Conservation (phyloP, 371 early-diverging fungal species). For the Mucor indicus region DNA sequence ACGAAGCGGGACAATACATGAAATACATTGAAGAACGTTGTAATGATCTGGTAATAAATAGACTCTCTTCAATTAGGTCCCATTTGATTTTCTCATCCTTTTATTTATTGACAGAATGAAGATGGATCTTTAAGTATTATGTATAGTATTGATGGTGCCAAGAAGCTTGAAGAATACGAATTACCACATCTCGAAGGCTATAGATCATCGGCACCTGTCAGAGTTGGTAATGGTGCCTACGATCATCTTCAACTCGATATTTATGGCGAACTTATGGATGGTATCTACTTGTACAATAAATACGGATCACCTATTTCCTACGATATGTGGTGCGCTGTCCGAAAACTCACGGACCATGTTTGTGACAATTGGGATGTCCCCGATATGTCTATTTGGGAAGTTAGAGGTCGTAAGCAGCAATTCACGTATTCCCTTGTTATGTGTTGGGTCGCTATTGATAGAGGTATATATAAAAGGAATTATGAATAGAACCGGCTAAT, state of each 20-base stretch:
- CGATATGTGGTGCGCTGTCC: slow-evolving; percentile 71
- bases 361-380: slow-evolving; percentile 60
- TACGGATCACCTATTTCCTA: slow-evolving; percentile 73
- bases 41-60: slow-evolving; percentile 56
- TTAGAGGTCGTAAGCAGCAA: slow-evolving; percentile 65
- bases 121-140: slow-evolving; percentile 80
- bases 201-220: slow-evolving; percentile 69
- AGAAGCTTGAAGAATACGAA: slow-evolving; percentile 59
- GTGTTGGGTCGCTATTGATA: slow-evolving; percentile 88
- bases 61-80: too few relatives aligned
- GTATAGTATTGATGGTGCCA: slow-evolving; percentile 77
- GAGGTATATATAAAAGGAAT: slow-evolving; percentile 44
- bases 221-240: slow-evolving; percentile 81
- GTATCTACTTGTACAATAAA: slow-evolving; percentile 83
- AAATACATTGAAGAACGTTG: slow-evolving; percentile 62
- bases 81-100: background rate
- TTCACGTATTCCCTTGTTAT: slow-evolving; percentile 78
- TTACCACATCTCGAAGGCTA: slow-evolving; percentile 77
- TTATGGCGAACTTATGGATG: slow-evolving; percentile 81
- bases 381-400: slow-evolving; percentile 87
- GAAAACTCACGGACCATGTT: slow-evolving; percentile 72
- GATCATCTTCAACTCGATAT: slow-evolving; percentile 84
- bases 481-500: background rate
- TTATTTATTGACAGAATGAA: too few relatives aligned
- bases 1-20: slow-evolving; percentile 76